Evolutionary conservation across 1,139 yeast genomes (phyloP).

Genomic region (Debaryomycetaceae sp.): DNA sequence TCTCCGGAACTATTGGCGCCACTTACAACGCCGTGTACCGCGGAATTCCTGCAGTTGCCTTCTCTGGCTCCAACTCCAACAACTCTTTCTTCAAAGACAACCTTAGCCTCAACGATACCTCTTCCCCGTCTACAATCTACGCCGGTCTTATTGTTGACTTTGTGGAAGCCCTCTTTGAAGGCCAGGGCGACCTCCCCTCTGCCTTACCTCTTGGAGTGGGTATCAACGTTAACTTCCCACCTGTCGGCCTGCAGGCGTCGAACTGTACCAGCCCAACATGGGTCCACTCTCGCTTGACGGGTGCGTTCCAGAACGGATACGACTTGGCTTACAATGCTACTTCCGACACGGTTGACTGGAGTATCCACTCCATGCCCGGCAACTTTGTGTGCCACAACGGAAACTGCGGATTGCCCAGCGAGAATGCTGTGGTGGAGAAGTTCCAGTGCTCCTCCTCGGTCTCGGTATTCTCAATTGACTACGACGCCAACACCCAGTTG

Average conservation of each 20-base stretch:
- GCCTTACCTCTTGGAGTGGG: conserved; percentile 36
- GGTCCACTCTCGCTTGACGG: conserved; percentile 28
- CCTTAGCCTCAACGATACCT: conserved; percentile 20
- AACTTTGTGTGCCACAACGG: conserved; percentile 18
- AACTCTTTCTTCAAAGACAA: conserved; percentile 31
- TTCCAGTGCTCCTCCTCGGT: conserved; percentile 23
- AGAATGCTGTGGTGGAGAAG: conserved; percentile 13
- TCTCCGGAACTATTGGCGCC: conserved; percentile 39
- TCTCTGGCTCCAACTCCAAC: conserved; percentile 34
- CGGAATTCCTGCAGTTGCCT: conserved; percentile 32
- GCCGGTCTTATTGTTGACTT: conserved; percentile 27
- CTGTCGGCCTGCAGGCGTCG: conserved; percentile 22
- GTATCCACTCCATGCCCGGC: background rate
- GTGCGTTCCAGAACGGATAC: conserved; percentile 21
- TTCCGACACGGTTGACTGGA: conserved; percentile 14
- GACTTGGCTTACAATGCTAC: conserved; percentile 21
- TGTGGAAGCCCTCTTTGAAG: conserved; percentile 23
- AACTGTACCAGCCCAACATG: conserved; percentile 29
- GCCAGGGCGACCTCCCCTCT: conserved; percentile 18
- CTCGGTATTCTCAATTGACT: conserved; percentile 31
- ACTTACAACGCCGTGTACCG: conserved; percentile 32
- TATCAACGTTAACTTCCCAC: conserved; percentile 37
- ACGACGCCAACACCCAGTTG: conserved; percentile 24
- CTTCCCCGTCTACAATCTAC: conserved; percentile 30
- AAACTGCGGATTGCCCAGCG: conserved; percentile 27